Percentiles rank a stretch among this genome's conserved stretches.
phyloP scores from a whole-genome alignment of 2,329 filamentous ascomycete genomes.

The Nakataea oryzae region DNA sequence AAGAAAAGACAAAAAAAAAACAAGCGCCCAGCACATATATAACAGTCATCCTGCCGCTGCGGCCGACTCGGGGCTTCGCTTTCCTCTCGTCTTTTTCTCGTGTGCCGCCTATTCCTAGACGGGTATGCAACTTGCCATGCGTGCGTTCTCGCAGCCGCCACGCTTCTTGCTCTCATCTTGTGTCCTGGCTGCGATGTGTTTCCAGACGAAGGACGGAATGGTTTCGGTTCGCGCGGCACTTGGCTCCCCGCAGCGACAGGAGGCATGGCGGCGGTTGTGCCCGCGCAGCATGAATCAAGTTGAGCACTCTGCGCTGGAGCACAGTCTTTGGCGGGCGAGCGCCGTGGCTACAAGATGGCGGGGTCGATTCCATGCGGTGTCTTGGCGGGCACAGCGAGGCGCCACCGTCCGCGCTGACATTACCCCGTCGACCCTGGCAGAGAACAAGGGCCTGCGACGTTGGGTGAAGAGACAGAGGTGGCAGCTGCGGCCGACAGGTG shows the following conservation, averaged over 20 bases:
- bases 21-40: background rate
- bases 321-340: no score
- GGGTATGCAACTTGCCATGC: background rate
- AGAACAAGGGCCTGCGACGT: no score
- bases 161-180: background rate
- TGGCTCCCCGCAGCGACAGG: background rate
- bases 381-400: no score
- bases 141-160: background rate
- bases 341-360: background rate
- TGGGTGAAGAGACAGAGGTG: background rate
- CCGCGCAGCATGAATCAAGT: background rate
- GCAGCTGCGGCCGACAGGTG: background rate
- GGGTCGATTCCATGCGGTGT: background rate
- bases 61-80: background rate
- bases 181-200: background rate
- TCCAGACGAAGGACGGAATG: background rate
- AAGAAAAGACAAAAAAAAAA: no score
- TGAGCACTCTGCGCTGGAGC: background rate
- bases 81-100: background rate
- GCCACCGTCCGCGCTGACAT: no score
- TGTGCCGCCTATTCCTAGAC: background rate
- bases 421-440: no score
- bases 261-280: background rate
- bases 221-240: background rate
- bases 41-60: background rate